Conservation (phyloP, 192 early-diverging fungal species). For the Coemansia sp. region DNA sequence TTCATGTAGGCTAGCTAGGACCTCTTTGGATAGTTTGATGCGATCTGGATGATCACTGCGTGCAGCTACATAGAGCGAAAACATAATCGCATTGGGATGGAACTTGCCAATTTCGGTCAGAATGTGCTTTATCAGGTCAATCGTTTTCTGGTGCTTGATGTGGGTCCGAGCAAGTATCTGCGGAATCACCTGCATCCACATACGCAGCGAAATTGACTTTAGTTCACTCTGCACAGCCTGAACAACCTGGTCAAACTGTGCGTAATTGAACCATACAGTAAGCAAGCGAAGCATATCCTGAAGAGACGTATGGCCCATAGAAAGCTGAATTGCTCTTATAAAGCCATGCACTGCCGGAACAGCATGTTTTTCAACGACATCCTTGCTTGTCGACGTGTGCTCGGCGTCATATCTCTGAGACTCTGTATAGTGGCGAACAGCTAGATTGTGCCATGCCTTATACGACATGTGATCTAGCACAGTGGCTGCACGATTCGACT, state of each 20-base stretch:
- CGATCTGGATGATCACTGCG: conserved; percentile 76
- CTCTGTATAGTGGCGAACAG: conserved; percentile 84
- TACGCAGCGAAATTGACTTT: conserved; percentile 79
- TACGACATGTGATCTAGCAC: conserved; percentile 91
- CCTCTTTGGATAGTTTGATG: conserved; percentile 68
- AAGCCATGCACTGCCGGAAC: conserved; percentile 92
- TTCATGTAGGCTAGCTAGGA: conserved; percentile 87
- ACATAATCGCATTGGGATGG: conserved; percentile 94
- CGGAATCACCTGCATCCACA: conserved; percentile 97
- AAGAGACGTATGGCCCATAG: conserved; percentile 74
- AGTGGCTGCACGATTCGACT: conserved; percentile 81
- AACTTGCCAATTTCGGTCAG: conserved; percentile 87
- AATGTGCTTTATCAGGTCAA: conserved; percentile 82
- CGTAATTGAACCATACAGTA: conserved; percentile 96
- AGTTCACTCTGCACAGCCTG: conserved; percentile 79
- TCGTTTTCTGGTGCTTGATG: conserved; percentile 69
- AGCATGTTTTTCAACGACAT: conserved; percentile 55
- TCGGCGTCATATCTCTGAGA: conserved; percentile 74
- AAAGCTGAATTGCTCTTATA: conserved; percentile 89
- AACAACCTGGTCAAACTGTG: conserved; percentile 81
- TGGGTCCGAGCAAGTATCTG: conserved; percentile 95
- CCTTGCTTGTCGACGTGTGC: conserved; percentile 54
- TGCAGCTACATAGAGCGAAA: conserved; percentile 91
- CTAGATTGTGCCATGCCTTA: conserved; percentile 97
- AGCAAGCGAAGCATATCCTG: conserved; percentile 93